A percentile compares a stretch with the other conserved stretches of the same genome.
These are phyloP conservation scores for Aspergillus fructus DNA, from an alignment of 2,329 filamentous ascomycete species.

Conservation along the genomic window DNA sequence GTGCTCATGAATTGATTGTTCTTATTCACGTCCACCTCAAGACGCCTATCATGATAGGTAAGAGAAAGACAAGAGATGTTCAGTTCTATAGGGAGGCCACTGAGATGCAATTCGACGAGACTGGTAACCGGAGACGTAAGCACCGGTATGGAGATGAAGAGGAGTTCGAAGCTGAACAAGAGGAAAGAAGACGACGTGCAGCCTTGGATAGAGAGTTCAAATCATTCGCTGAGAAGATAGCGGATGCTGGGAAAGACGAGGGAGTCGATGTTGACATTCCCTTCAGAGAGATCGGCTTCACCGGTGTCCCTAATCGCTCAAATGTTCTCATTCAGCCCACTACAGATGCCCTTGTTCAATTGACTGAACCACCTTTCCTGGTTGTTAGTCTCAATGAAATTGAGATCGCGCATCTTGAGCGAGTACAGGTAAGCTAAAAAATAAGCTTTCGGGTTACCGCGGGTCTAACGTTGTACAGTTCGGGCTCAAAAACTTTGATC, in stretches of 20 bases:
- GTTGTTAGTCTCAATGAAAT: constrained; percentile 94
- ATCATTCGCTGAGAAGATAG: constrained; percentile 94
- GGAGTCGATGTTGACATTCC: constrained; percentile 93
- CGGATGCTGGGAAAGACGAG: constrained; percentile 88
- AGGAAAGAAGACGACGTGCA: constrained; percentile 86
- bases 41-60: constrained; percentile 96
- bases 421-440: constrained; percentile 62
- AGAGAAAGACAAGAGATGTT: constrained; percentile 98
- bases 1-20: constrained; percentile 92
- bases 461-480: constrained; percentile 59
- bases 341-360: constrained; percentile 93
- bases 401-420: constrained; percentile 92
- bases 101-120: constrained; percentile 98
- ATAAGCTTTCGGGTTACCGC: neutral
- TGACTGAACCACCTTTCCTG: constrained; percentile 95
- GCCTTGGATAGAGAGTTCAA: constrained; percentile 95
- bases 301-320: constrained; percentile 91
- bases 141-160: constrained; percentile 98
- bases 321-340: constrained; percentile 95
- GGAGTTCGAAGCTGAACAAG: constrained; percentile 97
- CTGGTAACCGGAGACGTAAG: constrained; percentile 94
- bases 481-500: constrained; percentile 97
- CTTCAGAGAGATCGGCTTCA: constrained; percentile 93
- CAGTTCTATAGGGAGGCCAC: constrained; percentile 98
- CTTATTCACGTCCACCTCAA: constrained; percentile 98